These are phyloP conservation scores for Fusarium pseudoanthophilum DNA, from an alignment of 2,329 filamentous ascomycete species.

Conservation along the genomic window DNA sequence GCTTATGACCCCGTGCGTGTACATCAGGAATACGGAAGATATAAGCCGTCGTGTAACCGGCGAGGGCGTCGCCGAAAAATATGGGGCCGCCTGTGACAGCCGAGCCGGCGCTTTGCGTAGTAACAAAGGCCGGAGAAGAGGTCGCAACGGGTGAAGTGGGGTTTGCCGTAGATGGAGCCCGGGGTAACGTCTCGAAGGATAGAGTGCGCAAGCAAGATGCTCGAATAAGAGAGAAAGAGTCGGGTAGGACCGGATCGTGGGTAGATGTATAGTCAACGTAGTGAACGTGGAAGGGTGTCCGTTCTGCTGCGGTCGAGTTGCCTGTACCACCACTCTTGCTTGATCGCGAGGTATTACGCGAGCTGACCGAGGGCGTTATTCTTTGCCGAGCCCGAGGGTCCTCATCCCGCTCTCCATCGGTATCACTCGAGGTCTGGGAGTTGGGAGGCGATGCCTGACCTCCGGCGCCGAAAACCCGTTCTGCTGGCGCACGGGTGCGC, in stretches of 20 bases:
- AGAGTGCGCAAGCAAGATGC: slow-evolving; percentile 74
- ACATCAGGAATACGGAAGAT: slow-evolving; percentile 76
- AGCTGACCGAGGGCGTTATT: slow-evolving; percentile 57
- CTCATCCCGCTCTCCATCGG: slow-evolving; percentile 62
- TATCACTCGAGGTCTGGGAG: slow-evolving; percentile 64
- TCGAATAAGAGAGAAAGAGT: slow-evolving; percentile 74
- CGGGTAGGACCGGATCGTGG: slow-evolving; percentile 69
- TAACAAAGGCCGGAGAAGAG: slow-evolving; percentile 62
- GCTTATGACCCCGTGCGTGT: slow-evolving; percentile 73
- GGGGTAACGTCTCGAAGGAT: slow-evolving; percentile 73
- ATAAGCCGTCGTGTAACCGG: slow-evolving; percentile 76
- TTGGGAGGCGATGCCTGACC: slow-evolving; percentile 62
- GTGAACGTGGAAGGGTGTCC: slow-evolving; percentile 66
- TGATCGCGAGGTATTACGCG: slow-evolving; percentile 61
- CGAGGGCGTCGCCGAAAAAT: slow-evolving; percentile 73
- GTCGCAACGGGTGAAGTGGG: slow-evolving; percentile 51
- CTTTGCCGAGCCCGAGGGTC: slow-evolving; percentile 54
- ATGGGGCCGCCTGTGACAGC: slow-evolving; percentile 72
- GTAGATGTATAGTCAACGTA: slow-evolving; percentile 76
- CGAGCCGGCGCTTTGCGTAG: slow-evolving; percentile 63
- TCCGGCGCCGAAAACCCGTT: slow-evolving; percentile 63
- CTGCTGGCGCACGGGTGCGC: slow-evolving; percentile 69
- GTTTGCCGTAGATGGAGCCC: slow-evolving; percentile 59
- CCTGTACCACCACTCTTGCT: slow-evolving; percentile 59
- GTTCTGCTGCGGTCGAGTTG: slow-evolving; percentile 60